phyloP scores from a whole-genome alignment of 83 land plant genomes.

The Thuja plicata region DNA sequence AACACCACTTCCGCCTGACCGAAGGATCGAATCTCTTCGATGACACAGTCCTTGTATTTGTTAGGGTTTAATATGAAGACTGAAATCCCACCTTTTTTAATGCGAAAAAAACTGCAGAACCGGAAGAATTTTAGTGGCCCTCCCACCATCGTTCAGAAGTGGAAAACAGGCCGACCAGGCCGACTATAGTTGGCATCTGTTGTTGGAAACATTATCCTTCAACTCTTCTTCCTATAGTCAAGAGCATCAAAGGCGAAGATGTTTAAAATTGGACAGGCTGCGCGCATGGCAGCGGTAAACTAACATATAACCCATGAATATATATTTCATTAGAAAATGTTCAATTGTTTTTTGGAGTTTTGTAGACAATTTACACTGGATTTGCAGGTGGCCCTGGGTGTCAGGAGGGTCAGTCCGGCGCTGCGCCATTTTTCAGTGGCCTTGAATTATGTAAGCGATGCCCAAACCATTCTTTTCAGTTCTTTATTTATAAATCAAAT shows the following conservation, averaged over 20 bases:
- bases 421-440: conserved; percentile 61
- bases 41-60: no score
- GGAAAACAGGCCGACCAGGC: no score
- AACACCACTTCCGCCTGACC: no score
- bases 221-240: no score
- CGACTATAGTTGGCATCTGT: no score
- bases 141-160: no score
- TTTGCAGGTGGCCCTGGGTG: neutral
- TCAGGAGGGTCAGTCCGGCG: neutral
- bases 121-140: no score
- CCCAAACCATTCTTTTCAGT: neutral
- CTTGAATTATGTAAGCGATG: conserved; percentile 57
- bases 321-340: neutral
- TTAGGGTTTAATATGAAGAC: no score
- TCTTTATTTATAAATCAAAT: neutral
- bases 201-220: no score
- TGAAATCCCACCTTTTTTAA: no score
- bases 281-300: neutral
- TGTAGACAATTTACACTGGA: neutral
- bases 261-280: neutral
- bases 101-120: no score
- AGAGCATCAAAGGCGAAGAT: neutral
- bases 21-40: no score
- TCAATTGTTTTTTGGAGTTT: neutral
- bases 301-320: neutral